phyloP scores from a whole-genome alignment of 73 alveolate species.

The Paramecium caudatum region DNA sequence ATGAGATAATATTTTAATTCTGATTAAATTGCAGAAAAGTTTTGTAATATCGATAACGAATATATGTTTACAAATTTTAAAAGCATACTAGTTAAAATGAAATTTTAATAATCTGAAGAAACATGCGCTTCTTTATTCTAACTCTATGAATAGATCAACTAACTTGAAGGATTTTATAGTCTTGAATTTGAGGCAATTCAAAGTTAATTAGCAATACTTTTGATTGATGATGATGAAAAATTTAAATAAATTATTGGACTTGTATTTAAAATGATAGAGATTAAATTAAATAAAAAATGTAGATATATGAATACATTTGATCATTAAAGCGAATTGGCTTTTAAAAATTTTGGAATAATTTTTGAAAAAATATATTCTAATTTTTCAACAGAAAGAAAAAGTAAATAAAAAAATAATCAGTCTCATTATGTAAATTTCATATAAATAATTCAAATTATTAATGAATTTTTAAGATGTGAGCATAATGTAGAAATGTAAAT shows the following conservation, averaged over 20 bases:
- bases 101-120: slow-evolving; percentile 19
- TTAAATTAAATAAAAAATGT: slow-evolving; percentile 16
- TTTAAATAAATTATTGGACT: not conserved
- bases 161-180: slow-evolving; percentile 52
- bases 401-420: slow-evolving; percentile 2
- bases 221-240: not conserved
- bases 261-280: not conserved
- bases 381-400: not conserved
- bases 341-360: slow-evolving; percentile 15
- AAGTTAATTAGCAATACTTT: slow-evolving; percentile 21
- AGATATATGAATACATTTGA: slow-evolving; percentile 53
- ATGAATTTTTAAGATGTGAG: slow-evolving; percentile 38
- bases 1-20: slow-evolving; percentile 21
- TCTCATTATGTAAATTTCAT: slow-evolving; percentile 17
- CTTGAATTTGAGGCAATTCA: slow-evolving; percentile 62
- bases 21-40: not conserved
- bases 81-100: not conserved
- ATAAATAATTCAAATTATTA: not conserved
- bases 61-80: slow-evolving; percentile 21
- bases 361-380: not conserved
- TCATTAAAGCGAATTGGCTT: slow-evolving; percentile 59
- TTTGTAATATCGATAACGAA: slow-evolving; percentile 33
- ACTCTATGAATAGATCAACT: slow-evolving; percentile 42
- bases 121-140: not conserved
- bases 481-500: slow-evolving; percentile 1